Evolutionary conservation across 495 filamentous ascomycete genomes (phyloP).

Genomic region (Neurospora sp.): DNA sequence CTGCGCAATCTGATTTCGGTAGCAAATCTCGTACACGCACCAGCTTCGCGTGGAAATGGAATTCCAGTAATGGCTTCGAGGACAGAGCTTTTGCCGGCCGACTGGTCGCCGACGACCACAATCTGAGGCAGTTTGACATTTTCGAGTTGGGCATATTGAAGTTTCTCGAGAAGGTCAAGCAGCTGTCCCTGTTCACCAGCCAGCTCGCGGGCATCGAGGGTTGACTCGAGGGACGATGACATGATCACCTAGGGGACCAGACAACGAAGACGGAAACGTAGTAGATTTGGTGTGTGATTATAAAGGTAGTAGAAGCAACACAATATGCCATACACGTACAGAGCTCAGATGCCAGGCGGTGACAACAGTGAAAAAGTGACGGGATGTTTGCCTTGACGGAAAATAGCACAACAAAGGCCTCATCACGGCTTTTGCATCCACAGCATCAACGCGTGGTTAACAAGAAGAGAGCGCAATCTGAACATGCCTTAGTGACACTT

Average conservation of each 20-base stretch:
- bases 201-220: conserved; percentile 26
- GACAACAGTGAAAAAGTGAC: neutral
- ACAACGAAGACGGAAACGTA: neutral
- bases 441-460: neutral
- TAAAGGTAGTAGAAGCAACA: neutral
- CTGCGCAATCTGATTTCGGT: conserved; percentile 46
- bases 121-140: conserved; percentile 53
- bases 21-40: conserved; percentile 58
- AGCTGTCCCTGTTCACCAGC: conserved; percentile 26
- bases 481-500: neutral
- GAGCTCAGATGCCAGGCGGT: neutral
- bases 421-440: neutral
- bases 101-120: conserved; percentile 65
- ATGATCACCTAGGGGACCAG: conserved; percentile 1
- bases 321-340: neutral
- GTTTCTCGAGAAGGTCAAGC: conserved; percentile 31
- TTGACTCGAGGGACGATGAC: conserved; percentile 20
- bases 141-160: conserved; percentile 31
- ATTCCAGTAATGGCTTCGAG: conserved; percentile 64
- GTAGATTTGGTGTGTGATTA: neutral
- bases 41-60: conserved; percentile 55
- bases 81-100: conserved; percentile 64
- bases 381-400: neutral
- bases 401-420: neutral
- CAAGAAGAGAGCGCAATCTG: neutral